Percentiles rank a stretch among this genome's conserved stretches.
Evolutionary conservation across 208 protist genomes (phyloP).

Genomic region (Entamoeba histolytica): DNA sequence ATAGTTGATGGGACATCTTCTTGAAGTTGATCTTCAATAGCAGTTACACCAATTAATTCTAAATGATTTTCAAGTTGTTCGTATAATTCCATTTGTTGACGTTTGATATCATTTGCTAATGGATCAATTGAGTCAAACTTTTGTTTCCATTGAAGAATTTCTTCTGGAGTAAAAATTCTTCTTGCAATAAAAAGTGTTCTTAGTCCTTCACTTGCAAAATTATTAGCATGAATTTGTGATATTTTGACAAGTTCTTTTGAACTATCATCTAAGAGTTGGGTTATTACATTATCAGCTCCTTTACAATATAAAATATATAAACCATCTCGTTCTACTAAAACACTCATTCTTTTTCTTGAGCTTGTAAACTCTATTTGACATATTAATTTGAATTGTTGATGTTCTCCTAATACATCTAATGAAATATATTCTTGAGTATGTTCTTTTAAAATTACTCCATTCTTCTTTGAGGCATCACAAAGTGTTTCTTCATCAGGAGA

Average conservation of each 20-base stretch:
- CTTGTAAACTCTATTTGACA: not conserved
- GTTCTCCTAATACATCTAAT: not conserved
- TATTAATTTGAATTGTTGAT: not conserved
- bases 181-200: constrained; percentile 5
- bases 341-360: constrained; percentile 8
- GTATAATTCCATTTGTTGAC: not conserved
- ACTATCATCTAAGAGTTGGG: not conserved
- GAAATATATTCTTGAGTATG: not conserved
- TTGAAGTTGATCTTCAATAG: constrained; percentile 34
- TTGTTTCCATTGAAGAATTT: not conserved
- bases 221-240: not conserved
- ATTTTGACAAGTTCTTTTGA: not conserved
- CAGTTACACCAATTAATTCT: constrained; percentile 21
- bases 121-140: not conserved
- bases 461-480: constrained; percentile 4
- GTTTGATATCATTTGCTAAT: not conserved
- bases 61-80: not conserved
- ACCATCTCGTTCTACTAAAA: not conserved
- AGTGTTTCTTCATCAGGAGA: constrained; percentile 25
- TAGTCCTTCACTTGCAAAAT: constrained; percentile 4
- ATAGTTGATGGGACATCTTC: constrained; percentile 36
- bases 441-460: constrained; percentile 3
- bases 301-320: not conserved
- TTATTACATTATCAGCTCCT: not conserved
- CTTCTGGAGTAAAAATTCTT: not conserved